phyloP scores from a whole-genome alignment of 1,139 yeast genomes.

The Hanseniaspora uvarum region DNA sequence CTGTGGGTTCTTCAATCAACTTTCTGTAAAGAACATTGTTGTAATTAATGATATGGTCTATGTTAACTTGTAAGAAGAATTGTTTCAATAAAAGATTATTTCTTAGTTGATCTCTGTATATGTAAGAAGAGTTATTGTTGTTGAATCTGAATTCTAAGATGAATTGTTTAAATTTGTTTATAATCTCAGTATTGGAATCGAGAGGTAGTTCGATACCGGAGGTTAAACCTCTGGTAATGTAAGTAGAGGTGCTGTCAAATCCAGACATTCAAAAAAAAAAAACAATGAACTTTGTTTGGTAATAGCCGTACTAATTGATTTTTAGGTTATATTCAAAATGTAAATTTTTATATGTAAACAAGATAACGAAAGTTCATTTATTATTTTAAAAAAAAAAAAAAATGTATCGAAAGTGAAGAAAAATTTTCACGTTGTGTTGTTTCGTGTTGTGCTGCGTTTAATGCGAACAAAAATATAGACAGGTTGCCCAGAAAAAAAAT shows the following conservation, averaged over 20 bases:
- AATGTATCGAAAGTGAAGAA: background rate
- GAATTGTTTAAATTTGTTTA: conserved; percentile 70
- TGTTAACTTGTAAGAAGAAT: conserved; percentile 62
- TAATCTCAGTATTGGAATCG: conserved; percentile 64
- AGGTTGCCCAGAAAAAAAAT: background rate
- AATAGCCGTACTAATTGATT: too few species aligned
- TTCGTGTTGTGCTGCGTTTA: background rate
- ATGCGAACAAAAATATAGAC: too few species aligned
- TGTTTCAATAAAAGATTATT: conserved; percentile 74
- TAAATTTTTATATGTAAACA: conserved; percentile 1
- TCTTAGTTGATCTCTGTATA: conserved; percentile 85
- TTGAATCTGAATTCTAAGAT: conserved; percentile 77
- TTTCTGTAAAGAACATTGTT: conserved; percentile 83
- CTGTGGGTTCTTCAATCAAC: conserved; percentile 77
- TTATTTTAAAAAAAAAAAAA: background rate
- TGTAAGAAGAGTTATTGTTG: conserved; percentile 66
- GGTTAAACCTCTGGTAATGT: conserved; percentile 75
- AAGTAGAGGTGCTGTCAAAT: conserved; percentile 72
- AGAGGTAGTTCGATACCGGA: conserved; percentile 49
- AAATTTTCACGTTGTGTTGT: background rate
- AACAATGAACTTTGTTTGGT: background rate
- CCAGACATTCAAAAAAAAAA: conserved; percentile 38
- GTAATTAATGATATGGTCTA: conserved; percentile 77
- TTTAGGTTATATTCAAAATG: too few species aligned
- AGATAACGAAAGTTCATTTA: too few species aligned